phyloP scores from a whole-genome alignment of 2,329 filamentous ascomycete genomes.

The Aspergillus intermedius region DNA sequence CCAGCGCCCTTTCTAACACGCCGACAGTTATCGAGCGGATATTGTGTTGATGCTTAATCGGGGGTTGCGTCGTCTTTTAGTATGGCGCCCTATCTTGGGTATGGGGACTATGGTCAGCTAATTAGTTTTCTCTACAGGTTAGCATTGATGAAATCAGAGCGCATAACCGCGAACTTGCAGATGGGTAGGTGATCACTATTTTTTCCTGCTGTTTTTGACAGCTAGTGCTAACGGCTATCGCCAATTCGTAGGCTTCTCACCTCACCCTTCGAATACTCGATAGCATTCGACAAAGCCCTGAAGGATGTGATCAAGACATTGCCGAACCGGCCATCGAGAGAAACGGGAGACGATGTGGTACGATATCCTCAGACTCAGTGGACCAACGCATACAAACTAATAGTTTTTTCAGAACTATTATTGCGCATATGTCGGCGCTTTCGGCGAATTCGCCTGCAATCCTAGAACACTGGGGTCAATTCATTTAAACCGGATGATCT shows the following conservation, averaged over 20 bases:
- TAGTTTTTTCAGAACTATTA: constrained; percentile 59
- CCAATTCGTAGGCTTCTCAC: constrained; percentile 55
- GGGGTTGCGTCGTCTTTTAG: constrained; percentile 52
- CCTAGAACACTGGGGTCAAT: constrained; percentile 83
- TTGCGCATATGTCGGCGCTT: constrained; percentile 93
- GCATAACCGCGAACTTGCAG: constrained; percentile 76
- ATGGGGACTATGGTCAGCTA: background rate
- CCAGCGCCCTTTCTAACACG: constrained; percentile 9
- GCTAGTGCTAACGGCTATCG: background rate
- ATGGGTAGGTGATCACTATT: constrained; percentile 42
- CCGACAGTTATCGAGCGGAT: constrained; percentile 75
- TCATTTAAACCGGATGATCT: constrained; percentile 94
- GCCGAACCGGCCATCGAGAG: constrained; percentile 66
- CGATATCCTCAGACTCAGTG: constrained; percentile 9
- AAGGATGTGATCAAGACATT: constrained; percentile 81
- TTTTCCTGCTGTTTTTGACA: background rate
- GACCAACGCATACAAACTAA: constrained; percentile 4
- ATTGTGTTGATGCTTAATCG: constrained; percentile 71
- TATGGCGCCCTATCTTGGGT: constrained; percentile 21
- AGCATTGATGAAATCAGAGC: constrained; percentile 86
- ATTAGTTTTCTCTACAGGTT: constrained; percentile 41
- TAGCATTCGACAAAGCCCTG: constrained; percentile 84
- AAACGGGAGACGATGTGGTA: constrained; percentile 68
- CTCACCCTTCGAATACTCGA: constrained; percentile 78
- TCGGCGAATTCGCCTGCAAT: constrained; percentile 91